Percentiles rank a stretch among this genome's conserved stretches.
Conservation (phyloP, 179 eudicot genomes). For the Silene vulgaris region DNA sequence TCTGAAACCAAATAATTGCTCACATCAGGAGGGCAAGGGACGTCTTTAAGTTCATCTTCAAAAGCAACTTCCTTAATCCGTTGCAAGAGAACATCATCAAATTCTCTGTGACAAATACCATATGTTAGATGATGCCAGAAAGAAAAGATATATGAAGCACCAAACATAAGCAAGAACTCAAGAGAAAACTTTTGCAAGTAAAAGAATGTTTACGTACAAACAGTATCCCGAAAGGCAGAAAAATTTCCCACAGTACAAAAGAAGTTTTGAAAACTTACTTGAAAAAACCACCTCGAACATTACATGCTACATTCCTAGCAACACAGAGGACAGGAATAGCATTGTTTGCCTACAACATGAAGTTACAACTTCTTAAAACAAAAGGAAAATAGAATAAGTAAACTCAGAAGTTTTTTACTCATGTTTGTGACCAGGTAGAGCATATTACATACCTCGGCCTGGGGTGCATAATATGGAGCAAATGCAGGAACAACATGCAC, state of each 20-base stretch:
- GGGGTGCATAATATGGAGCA: conserved; percentile 99
- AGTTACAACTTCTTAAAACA: conserved; percentile 8
- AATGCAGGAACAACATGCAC: conserved; percentile 99
- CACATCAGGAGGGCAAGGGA: conserved; percentile 84
- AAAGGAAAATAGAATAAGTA: not conserved
- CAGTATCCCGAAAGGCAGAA: not conserved
- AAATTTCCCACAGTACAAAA: too few species aligned
- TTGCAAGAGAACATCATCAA: conserved; percentile 78
- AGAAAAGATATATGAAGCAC: not conserved
- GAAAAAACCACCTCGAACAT: conserved; percentile 97
- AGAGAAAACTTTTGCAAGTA: not conserved
- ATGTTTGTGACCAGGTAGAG: not conserved
- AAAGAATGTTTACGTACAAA: not conserved
- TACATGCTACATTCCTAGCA: conserved; percentile 97
- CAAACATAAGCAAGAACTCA: too few species aligned
- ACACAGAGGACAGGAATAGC: conserved; percentile 84
- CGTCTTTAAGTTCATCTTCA: conserved; percentile 68
- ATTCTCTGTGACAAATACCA: conserved; percentile 57
- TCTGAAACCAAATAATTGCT: conserved; percentile 88
- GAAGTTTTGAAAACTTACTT: conserved; percentile 51
- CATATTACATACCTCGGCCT: conserved; percentile 66
- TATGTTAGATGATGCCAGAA: conserved; percentile 15
- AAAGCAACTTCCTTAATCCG: conserved; percentile 61
- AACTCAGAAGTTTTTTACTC: not conserved
- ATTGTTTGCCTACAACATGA: conserved; percentile 61